Percentiles rank a stretch among this genome's conserved stretches.
Evolutionary conservation across 768 basidiomycete genomes (phyloP).

Genomic region (Chalciporus piperatus): DNA sequence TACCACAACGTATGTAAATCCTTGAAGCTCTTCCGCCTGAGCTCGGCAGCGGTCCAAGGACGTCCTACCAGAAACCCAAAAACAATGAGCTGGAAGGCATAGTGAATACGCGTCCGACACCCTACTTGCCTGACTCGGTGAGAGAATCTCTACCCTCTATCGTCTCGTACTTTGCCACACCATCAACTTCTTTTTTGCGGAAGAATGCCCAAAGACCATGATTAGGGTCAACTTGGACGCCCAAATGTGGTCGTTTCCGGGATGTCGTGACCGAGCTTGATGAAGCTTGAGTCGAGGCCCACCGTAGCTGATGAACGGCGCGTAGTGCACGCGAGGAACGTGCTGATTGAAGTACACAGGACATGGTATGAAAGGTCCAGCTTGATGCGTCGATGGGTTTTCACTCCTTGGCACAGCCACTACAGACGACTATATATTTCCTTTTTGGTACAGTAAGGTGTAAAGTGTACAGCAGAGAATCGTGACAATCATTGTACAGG

Average conservation of each 20-base stretch:
- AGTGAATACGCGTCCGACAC: neutral
- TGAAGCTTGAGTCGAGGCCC: constrained; percentile 19
- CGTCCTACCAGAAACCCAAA: constrained; percentile 55
- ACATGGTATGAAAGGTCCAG: constrained; percentile 13
- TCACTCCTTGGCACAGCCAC: constrained; percentile 21
- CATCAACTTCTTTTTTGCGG: constrained; percentile 52
- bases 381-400: neutral
- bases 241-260: constrained; percentile 41
- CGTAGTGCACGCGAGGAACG: constrained; percentile 19
- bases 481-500: too few relatives aligned
- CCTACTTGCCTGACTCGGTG: constrained; percentile 36
- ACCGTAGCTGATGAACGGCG: constrained; percentile 14
- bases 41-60: constrained; percentile 81
- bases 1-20: constrained; percentile 97
- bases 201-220: constrained; percentile 83
- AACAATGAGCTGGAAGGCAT: constrained; percentile 1
- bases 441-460: too few relatives aligned
- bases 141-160: constrained; percentile 33
- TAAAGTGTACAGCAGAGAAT: too few relatives aligned
- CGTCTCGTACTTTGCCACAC: constrained; percentile 53
- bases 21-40: constrained; percentile 86
- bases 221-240: constrained; percentile 47
- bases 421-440: neutral
- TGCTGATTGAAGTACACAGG: constrained; percentile 17
- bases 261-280: constrained; percentile 18